A percentile compares a stretch with the other conserved stretches of the same genome.
Evolutionary conservation across 225 moss, liverwort and hornwort genomes (phyloP).

Genomic region (Sphagnum tenellum): DNA sequence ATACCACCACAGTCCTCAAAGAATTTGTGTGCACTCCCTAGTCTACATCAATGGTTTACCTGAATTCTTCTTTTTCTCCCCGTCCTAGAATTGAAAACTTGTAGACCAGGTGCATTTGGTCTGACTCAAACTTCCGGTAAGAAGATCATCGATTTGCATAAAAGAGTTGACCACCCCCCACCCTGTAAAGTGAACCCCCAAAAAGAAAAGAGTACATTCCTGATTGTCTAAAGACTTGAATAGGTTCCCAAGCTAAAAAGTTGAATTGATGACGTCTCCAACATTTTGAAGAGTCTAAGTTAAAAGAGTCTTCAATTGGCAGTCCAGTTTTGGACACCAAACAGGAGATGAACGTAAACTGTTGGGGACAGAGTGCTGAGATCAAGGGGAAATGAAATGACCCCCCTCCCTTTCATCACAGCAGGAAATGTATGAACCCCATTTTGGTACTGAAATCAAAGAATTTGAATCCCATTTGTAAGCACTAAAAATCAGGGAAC

Average conservation of each 20-base stretch:
- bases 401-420: too few species aligned
- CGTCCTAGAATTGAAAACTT: neutral
- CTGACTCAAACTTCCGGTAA: conserved; percentile 1
- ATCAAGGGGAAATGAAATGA: too few species aligned
- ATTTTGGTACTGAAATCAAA: conserved; percentile 20
- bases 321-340: too few species aligned
- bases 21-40: conserved; percentile 15
- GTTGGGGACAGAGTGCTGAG: too few species aligned
- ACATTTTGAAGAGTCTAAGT: too few species aligned
- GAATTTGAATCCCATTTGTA: conserved; percentile 27
- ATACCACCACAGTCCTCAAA: conserved; percentile 17
- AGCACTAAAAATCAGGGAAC: conserved; percentile 1
- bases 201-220: conserved; percentile 7
- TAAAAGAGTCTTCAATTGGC: too few species aligned
- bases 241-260: too few species aligned
- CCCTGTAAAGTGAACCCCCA: conserved; percentile 11
- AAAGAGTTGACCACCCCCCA: conserved; percentile 1
- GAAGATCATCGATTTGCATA: conserved; percentile 25
- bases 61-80: neutral
- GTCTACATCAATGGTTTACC: conserved; percentile 8
- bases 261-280: too few species aligned
- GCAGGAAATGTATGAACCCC: too few species aligned
- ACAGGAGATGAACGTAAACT: too few species aligned
- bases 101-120: neutral
- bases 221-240: neutral